These are phyloP conservation scores for Globisporangium cystogenes DNA, from an alignment of 352 stramenopile species.

Conservation along the genomic window DNA sequence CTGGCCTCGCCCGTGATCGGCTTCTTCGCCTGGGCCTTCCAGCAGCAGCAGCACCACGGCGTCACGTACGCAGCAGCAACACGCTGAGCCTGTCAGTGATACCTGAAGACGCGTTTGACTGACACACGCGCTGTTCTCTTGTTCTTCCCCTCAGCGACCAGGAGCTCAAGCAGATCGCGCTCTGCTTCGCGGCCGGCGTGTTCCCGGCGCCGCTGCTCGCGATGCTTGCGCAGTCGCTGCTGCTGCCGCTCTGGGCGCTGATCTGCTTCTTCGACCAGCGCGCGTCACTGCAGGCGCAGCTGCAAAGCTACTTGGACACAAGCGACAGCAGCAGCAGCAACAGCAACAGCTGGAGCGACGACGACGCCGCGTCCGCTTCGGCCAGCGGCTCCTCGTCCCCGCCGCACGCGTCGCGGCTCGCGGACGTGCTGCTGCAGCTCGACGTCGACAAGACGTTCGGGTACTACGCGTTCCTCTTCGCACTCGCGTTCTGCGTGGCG, in stretches of 20 bases:
- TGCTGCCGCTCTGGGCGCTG: conserved; percentile 31
- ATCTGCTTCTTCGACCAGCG: conserved; percentile 62
- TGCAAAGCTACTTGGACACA: conserved; percentile 22
- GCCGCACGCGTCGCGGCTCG: conserved; percentile 24
- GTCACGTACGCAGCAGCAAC: conserved; percentile 27
- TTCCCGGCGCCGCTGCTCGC: conserved; percentile 37
- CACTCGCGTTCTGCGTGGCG: conserved; percentile 47
- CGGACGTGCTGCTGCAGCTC: conserved; percentile 37
- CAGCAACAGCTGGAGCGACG: background rate
- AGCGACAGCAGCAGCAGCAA: background rate
- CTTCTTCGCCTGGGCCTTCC: conserved; percentile 30
- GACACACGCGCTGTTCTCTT: background rate
- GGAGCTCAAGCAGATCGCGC: conserved; percentile 54
- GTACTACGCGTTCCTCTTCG: conserved; percentile 56
- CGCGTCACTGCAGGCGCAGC: conserved; percentile 31
- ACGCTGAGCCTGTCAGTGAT: too few species aligned
- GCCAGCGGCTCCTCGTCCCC: background rate
- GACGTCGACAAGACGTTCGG: conserved; percentile 52
- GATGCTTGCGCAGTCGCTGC: conserved; percentile 25
- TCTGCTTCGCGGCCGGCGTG: conserved; percentile 46
- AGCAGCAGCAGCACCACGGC: conserved; percentile 39
- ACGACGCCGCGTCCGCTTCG: background rate
- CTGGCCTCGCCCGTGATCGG: conserved; percentile 24
- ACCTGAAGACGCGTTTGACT: too few species aligned
- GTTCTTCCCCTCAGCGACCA: conserved; percentile 32